Base-by-base conservation (phyloP, 805 yeast species). In the Lipomyces yamadae region DNA sequence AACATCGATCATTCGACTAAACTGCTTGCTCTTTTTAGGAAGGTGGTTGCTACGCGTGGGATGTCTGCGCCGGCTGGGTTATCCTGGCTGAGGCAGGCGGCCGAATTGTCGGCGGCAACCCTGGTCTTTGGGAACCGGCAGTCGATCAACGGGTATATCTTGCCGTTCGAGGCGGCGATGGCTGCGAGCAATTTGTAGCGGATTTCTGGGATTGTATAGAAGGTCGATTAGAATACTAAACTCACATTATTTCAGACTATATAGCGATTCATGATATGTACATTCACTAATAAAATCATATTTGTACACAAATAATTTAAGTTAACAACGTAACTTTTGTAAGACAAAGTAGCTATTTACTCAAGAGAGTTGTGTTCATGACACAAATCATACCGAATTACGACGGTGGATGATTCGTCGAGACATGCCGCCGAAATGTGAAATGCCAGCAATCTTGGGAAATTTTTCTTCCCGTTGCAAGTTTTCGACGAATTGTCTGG, bases 21-120 rank as follows among this genome's bases (percentile, higher is more conserved):
- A 24, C 24, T 24, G 24, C 24, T 24, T 24, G 24, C 24, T 11
- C 8, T 52, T 34, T 53, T 10, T 72, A 89, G 89, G 89, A 86
- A 76, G 89, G 88, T 60, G 89, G 89, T n/a, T 85, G 88, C 73
- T 85, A 82, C 74, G 84, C 86, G 32, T 87, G 90, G 90, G 90
- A 87, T 73, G 88, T 86, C 1, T 85, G 88, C 74, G 90, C 89
- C 15, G 88, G 89, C 52, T 86, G 88, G 88, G 81, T 86, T 58
- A 84, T 87, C 59, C 72, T 86, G 7, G 78, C 80, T 56, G 90
- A 87, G 70, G 82, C 88, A 11, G 90, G 90, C 2, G 89, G 88
- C 11, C 69, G 73, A 7, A 75, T 85, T 57, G 87, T 84, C n/a
- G 82, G 86, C 60, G 89, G 87, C 29, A 83, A 83, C 72, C 79